Base-by-base conservation (phyloP, 228 moss, liverwort and hornwort species). In the Sphagnum fallax region DNA sequence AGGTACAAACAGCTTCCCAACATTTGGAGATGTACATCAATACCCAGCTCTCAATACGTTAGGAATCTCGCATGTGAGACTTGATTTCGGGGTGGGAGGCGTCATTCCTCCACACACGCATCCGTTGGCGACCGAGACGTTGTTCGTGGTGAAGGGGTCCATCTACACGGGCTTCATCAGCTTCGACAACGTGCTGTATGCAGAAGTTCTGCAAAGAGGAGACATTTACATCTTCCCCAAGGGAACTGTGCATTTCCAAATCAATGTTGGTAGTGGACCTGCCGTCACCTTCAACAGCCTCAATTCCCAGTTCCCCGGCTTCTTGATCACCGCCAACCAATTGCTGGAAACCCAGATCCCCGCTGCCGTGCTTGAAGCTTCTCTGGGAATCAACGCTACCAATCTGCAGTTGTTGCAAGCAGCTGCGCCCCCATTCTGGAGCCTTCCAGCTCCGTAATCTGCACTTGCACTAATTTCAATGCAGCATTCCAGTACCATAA, bases 201-300 rank as follows among this genome's bases (percentile, higher is more conserved):
- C 73, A 14, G 49, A 59, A 10, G 60, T 60, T 10, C 50, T 67
- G 52, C 67, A 67, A 53, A 32, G 5, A 4, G 65, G 60, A 59
- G 58, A 70, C 57, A 68, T 75, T 64, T 70, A 48, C 47, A 55
- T 75, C 69, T 65, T 75, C 50, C 69, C 70, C 4, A 65, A 55
- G 8, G 75, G 55, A 8, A 52, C 58, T 16, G 59, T 57, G 48
- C 75, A 73, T 51, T 73, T 73, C 51, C 66, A 75, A 58, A 13
- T 75, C 9, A 70, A 70, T 69, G 63, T 70, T 10, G 75, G 69
- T 10, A 70, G 50, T 48, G 64, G 18, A 16, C 12, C 63, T 70
- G 75, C 69, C 14, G 6, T 5, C 32, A 55, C 69, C 52, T 64
- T 75, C 49, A 69, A 65, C 51, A 57, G n/a, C 8, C 65, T 75